Percentiles rank a stretch among this genome's conserved stretches.
Conservation (phyloP, 1,284 basidiomycete species). For the Ceratobasidium sp. region DNA sequence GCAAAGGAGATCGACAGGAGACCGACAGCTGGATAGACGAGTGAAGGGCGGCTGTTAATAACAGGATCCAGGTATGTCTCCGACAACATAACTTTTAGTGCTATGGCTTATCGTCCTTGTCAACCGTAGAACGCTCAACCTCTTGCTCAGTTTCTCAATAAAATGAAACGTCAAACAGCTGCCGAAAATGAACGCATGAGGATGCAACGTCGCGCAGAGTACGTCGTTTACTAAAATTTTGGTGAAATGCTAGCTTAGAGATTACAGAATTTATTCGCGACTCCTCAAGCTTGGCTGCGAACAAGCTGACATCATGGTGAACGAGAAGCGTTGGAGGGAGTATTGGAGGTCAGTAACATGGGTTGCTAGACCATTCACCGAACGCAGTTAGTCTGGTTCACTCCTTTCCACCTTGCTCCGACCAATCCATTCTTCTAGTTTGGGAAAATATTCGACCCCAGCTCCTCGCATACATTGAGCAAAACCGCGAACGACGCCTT, state of each 20-base stretch:
- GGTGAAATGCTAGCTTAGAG: not conserved
- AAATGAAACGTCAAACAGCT: not conserved
- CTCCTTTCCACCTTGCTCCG: not conserved
- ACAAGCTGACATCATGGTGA: not conserved
- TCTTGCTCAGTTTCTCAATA: not conserved
- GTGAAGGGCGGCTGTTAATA: not conserved
- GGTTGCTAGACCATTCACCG: not conserved
- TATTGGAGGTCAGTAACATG: not conserved
- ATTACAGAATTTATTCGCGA: slow-evolving; percentile 17
- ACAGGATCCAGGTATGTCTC: not conserved
- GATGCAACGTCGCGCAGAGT: not conserved
- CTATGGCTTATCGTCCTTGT: not conserved
- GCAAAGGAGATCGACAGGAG: not conserved
- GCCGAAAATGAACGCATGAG: not conserved
- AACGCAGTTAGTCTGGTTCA: not conserved
- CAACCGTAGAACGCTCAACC: not conserved
- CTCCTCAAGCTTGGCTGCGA: slow-evolving; percentile 13
- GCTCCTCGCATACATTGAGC: not conserved
- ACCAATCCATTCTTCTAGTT: not conserved
- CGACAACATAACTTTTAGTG: not conserved
- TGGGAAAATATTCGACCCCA: not conserved
- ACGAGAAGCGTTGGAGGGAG: not conserved
- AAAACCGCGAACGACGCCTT: not conserved
- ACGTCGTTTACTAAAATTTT: not conserved
- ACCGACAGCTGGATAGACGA: not conserved